Evolutionary conservation across 2,329 filamentous ascomycete species (phyloP).

Genomic region (Pezicula radicicola): DNA sequence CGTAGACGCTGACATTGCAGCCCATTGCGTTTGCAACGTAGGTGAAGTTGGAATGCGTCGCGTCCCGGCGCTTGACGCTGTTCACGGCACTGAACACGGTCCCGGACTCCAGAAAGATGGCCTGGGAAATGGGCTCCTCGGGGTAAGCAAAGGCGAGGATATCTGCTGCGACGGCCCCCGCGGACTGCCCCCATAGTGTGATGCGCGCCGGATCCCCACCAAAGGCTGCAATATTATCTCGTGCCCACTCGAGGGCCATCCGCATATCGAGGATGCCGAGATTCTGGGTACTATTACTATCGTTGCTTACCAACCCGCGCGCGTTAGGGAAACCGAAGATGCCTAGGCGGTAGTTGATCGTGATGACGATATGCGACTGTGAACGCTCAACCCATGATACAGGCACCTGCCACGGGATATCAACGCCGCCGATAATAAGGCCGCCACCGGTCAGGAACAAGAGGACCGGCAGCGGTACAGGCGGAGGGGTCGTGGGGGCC

Average conservation of each 20-base stretch:
- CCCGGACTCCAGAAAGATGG: conserved; percentile 43
- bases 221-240: too few species aligned
- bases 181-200: conserved; percentile 49
- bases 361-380: conserved; percentile 31
- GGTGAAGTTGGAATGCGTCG: conserved; percentile 3
- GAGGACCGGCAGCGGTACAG: conserved; percentile 41
- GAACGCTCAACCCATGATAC: conserved; percentile 4
- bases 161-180: conserved; percentile 35
- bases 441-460: conserved; percentile 24
- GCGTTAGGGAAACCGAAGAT: conserved; percentile 34
- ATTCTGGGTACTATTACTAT: conserved; percentile 53
- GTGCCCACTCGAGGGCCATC: conserved; percentile 66
- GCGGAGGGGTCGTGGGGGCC: conserved; percentile 10
- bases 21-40: conserved; percentile 1
- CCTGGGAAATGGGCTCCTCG: conserved; percentile 45
- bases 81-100: conserved; percentile 37
- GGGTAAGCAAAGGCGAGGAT: conserved; percentile 45
- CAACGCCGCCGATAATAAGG: conserved; percentile 7
- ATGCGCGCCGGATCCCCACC: too few species aligned
- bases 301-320: background rate
- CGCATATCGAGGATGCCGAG: conserved; percentile 68
- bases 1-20: too few species aligned
- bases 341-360: too few species aligned
- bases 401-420: conserved; percentile 4
- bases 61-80: conserved; percentile 16